Percentiles rank a stretch among this genome's conserved stretches.
Evolutionary conservation across 2,329 filamentous ascomycete species (phyloP).

Genomic region (Furcasterigmium sp.): DNA sequence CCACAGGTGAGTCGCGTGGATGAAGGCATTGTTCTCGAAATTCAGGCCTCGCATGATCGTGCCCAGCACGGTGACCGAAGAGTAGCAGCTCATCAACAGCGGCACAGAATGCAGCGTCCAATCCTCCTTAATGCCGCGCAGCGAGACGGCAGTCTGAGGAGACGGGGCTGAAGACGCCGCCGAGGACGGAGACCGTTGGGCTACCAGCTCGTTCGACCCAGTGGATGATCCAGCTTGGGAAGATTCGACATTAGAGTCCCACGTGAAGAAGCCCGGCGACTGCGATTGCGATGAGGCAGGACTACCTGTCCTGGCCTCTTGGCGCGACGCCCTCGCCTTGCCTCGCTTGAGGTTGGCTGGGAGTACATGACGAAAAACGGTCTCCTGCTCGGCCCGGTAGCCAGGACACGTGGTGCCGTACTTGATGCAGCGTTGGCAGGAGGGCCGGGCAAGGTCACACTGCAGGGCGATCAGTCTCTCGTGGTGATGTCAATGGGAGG

Average conservation of each 20-base stretch:
- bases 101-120: constrained; percentile 33
- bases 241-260: too few relatives aligned
- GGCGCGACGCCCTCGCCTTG: background rate
- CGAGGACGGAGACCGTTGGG: background rate
- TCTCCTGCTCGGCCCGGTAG: constrained; percentile 31
- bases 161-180: background rate
- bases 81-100: constrained; percentile 31
- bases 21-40: constrained; percentile 24
- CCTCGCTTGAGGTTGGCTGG: constrained; percentile 11
- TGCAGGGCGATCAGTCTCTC: constrained; percentile 9
- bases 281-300: too few relatives aligned
- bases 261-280: too few relatives aligned
- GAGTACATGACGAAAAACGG: constrained; percentile 31
- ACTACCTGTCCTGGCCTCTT: background rate
- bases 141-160: background rate
- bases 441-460: constrained; percentile 34
- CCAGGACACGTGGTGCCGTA: constrained; percentile 33
- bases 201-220: too few relatives aligned
- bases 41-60: constrained; percentile 17
- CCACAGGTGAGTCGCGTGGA: constrained; percentile 33
- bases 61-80: constrained; percentile 26
- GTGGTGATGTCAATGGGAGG: too few relatives aligned
- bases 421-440: constrained; percentile 33
- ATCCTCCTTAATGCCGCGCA: constrained; percentile 21
- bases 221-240: too few relatives aligned